Evolutionary conservation across 805 yeast species (phyloP).

Genomic region (Wickerhamomyces queroliae): DNA sequence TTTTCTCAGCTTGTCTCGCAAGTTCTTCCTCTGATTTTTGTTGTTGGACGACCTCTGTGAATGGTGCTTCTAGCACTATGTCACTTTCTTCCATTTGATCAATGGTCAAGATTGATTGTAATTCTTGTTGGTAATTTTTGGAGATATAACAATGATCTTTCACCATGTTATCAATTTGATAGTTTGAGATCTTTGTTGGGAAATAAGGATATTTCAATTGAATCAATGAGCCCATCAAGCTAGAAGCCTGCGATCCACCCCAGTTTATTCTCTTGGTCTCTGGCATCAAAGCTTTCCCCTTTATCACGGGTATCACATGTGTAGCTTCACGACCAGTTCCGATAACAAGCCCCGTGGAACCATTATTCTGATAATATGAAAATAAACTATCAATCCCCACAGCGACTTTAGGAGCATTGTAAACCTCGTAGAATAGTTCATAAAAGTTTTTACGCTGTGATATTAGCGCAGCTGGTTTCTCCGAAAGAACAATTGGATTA

Average conservation of each 20-base stretch:
- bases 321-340: constrained; percentile 82
- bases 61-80: constrained; percentile 77
- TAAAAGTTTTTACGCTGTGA: constrained; percentile 70
- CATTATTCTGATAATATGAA: constrained; percentile 63
- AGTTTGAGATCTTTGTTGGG: constrained; percentile 62
- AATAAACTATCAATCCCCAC: constrained; percentile 83
- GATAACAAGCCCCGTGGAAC: constrained; percentile 64
- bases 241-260: constrained; percentile 79
- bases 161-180: constrained; percentile 63
- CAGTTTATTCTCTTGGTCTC: constrained; percentile 80
- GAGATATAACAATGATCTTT: constrained; percentile 79
- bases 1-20: constrained; percentile 65
- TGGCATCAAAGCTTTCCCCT: constrained; percentile 59
- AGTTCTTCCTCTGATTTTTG: constrained; percentile 84
- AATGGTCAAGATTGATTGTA: constrained; percentile 49
- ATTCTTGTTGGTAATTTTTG: constrained; percentile 57
- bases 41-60: constrained; percentile 54
- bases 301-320: constrained; percentile 72
- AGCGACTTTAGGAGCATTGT: constrained; percentile 64
- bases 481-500: constrained; percentile 79
- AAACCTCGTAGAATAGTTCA: constrained; percentile 82
- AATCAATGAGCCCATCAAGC: constrained; percentile 56
- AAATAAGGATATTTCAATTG: constrained; percentile 87
- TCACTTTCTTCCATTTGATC: constrained; percentile 65
- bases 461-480: constrained; percentile 64